A percentile compares a stretch with the other conserved stretches of the same genome.
Evolutionary conservation across 2,329 filamentous ascomycete genomes (phyloP).

Genomic region (Sporothrix euskadiensis): DNA sequence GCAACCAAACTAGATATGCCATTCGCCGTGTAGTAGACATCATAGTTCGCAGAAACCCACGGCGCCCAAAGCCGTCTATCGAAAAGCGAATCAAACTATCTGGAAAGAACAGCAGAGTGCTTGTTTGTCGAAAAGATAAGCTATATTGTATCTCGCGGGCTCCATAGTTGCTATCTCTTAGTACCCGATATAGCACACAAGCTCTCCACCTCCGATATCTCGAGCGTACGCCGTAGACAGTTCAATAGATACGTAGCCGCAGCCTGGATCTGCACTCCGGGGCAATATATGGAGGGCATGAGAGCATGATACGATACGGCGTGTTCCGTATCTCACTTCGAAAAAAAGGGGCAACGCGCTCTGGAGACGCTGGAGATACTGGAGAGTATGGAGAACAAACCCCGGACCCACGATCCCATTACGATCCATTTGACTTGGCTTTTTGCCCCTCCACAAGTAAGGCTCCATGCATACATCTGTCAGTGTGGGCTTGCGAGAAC

Average conservation of each 20-base stretch:
- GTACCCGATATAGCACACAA: not conserved
- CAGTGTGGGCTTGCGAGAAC: not conserved
- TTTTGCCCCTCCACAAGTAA: not conserved
- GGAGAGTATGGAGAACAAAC: conserved; percentile 13
- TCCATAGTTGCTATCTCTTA: not conserved
- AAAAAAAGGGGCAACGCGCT: not conserved
- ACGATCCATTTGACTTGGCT: not conserved
- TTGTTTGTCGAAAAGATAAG: not conserved
- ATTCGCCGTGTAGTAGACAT: not conserved
- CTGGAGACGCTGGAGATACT: not conserved
- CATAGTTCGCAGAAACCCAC: not conserved
- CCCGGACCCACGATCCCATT: conserved; percentile 8
- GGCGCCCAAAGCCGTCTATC: not conserved
- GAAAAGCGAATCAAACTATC: not conserved
- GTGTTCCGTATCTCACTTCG: not conserved
- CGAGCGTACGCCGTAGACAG: too few relatives aligned
- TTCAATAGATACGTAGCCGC: conserved; percentile 8
- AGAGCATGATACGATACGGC: not conserved
- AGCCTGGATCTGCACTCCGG: not conserved
- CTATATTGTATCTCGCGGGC: not conserved
- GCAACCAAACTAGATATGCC: not conserved
- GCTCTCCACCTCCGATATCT: not conserved
- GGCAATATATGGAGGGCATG: conserved; percentile 3
- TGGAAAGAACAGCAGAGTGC: too few relatives aligned
- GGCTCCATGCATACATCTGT: not conserved